phyloP scores from a whole-genome alignment of 371 early-diverging fungal genomes.

The Mucor saturninus region DNA sequence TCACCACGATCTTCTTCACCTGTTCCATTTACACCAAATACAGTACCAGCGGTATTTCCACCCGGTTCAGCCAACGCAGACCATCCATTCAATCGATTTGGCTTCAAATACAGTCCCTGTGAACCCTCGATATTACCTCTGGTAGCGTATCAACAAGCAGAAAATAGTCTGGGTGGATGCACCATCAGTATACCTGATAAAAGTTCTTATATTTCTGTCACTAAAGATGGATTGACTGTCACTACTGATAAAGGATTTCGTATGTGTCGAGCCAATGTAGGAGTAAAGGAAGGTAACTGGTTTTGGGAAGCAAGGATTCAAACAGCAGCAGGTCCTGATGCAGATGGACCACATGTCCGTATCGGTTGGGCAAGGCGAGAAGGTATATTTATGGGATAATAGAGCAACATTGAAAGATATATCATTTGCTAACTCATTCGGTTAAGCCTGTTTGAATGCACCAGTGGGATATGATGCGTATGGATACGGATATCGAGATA shows the following conservation, averaged over 20 bases:
- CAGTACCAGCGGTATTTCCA: slow-evolving; percentile 35
- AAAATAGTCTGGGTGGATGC: slow-evolving; percentile 53
- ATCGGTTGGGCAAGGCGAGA: slow-evolving; percentile 73
- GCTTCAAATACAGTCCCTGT: slow-evolving; percentile 71
- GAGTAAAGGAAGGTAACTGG: slow-evolving; percentile 73
- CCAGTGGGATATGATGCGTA: slow-evolving; percentile 77
- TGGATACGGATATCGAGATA: slow-evolving; percentile 71
- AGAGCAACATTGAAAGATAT: no score
- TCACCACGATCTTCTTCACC: slow-evolving; percentile 40
- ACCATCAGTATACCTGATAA: slow-evolving; percentile 66
- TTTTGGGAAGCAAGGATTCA: slow-evolving; percentile 69
- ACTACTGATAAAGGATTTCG: slow-evolving; percentile 74
- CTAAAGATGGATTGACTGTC: slow-evolving; percentile 62
- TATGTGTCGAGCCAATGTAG: slow-evolving; percentile 70
- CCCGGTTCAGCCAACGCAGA: slow-evolving; percentile 36
- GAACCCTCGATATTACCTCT: slow-evolving; percentile 58
- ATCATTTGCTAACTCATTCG: no score
- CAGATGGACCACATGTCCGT: slow-evolving; percentile 68
- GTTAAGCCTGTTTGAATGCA: slow-evolving; percentile 63
- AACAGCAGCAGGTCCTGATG: slow-evolving; percentile 43
- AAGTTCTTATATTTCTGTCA: slow-evolving; percentile 68
- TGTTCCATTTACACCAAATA: slow-evolving; percentile 29
- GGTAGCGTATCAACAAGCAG: slow-evolving; percentile 61
- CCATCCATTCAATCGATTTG: slow-evolving; percentile 57
- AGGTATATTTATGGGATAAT: slow-evolving; percentile 40